Percentiles rank a stretch among this genome's conserved stretches.
Evolutionary conservation across 768 basidiomycete species (phyloP).

Genomic region (Dentipellis fragilis): DNA sequence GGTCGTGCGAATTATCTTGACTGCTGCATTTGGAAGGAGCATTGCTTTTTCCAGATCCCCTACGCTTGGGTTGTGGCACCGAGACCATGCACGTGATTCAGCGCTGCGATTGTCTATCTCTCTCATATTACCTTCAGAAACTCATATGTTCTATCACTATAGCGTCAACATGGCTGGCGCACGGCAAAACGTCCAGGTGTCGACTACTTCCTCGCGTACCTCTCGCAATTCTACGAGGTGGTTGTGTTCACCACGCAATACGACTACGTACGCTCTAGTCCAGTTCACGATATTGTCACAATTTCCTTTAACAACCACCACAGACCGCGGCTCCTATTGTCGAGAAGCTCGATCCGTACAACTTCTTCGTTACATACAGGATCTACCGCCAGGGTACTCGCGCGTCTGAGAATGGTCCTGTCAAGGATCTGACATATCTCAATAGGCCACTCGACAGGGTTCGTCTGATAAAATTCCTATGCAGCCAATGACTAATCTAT

Average conservation of each 20-base stretch:
- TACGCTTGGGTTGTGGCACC: neutral
- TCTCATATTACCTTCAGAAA: neutral
- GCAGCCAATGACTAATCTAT: neutral
- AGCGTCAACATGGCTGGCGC: conserved; percentile 93
- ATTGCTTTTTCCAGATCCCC: neutral
- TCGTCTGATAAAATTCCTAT: neutral
- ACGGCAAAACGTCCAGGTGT: conserved; percentile 97
- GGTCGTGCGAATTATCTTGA: neutral
- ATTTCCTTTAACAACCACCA: neutral
- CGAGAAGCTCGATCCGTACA: conserved; percentile 91
- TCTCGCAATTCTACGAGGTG: conserved; percentile 97
- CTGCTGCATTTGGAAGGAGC: too few relatives aligned
- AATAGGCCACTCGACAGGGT: conserved; percentile 43
- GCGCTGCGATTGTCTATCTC: neutral
- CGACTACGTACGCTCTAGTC: conserved; percentile 58
- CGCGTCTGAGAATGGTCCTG: conserved; percentile 68
- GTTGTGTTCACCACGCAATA: conserved; percentile 92
- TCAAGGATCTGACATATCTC: conserved; percentile 94
- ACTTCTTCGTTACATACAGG: conserved; percentile 78
- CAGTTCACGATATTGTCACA: neutral
- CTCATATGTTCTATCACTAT: neutral
- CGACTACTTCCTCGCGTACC: conserved; percentile 95
- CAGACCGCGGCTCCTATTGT: conserved; percentile 83
- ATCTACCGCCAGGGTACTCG: conserved; percentile 92
- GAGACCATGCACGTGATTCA: neutral